Evolutionary conservation across 2,329 filamentous ascomycete species (phyloP).

Genomic region (Venturia nashicola): DNA sequence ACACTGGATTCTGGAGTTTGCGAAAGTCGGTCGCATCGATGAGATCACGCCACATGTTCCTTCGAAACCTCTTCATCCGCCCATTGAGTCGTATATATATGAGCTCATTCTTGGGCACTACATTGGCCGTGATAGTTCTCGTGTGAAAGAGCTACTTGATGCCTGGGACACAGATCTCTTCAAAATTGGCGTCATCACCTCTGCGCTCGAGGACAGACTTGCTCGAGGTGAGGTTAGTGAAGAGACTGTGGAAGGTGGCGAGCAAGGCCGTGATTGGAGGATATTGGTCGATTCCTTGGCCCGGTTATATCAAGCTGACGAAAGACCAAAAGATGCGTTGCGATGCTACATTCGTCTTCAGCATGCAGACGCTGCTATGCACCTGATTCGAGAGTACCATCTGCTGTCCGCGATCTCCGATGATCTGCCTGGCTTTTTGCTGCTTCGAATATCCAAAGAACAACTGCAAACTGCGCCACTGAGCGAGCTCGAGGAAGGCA

Average conservation of each 20-base stretch:
- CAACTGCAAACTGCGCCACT: constrained; percentile 53
- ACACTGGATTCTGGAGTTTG: constrained; percentile 90
- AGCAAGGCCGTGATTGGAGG: constrained; percentile 69
- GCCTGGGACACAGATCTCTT: constrained; percentile 78
- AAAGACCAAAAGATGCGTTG: constrained; percentile 71
- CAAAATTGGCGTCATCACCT: constrained; percentile 62
- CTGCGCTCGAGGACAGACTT: constrained; percentile 70
- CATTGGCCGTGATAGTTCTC: constrained; percentile 61
- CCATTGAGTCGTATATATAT: constrained; percentile 71
- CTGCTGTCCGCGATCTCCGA: constrained; percentile 81
- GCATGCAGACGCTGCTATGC: constrained; percentile 81
- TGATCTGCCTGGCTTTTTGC: constrained; percentile 79
- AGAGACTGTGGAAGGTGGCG: constrained; percentile 62
- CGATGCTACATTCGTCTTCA: constrained; percentile 82
- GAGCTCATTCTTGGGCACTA: constrained; percentile 86
- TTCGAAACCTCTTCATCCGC: constrained; percentile 60
- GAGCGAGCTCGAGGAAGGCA: constrained; percentile 64
- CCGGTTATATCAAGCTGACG: constrained; percentile 70
- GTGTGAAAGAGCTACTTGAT: constrained; percentile 68
- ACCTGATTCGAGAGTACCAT: constrained; percentile 74
- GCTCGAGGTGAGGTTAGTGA: constrained; percentile 62
- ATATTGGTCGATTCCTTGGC: constrained; percentile 81
- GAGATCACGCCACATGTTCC: constrained; percentile 83
- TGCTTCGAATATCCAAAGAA: constrained; percentile 67
- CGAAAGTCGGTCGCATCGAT: constrained; percentile 72